Conservation (phyloP, 2,329 filamentous ascomycete genomes). For the Talaromyces islandicus region DNA sequence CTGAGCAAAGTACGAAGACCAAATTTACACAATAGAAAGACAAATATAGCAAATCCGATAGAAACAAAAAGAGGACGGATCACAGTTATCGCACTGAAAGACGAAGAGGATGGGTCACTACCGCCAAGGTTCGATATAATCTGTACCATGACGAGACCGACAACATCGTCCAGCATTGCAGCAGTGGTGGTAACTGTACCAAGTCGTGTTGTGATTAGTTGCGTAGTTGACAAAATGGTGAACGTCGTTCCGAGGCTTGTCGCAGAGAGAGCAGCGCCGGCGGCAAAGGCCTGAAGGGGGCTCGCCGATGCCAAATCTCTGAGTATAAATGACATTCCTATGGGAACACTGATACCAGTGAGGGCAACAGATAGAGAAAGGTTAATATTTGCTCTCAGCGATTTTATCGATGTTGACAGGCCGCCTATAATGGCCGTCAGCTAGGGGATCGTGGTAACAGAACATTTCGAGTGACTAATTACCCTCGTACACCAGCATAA, state of each 20-base stretch:
- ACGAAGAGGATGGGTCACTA: slow-evolving; percentile 11
- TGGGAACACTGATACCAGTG: slow-evolving; percentile 60
- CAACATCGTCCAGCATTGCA: slow-evolving; percentile 77
- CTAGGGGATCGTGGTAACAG: not conserved
- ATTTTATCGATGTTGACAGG: slow-evolving; percentile 48
- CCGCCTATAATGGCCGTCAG: slow-evolving; percentile 29
- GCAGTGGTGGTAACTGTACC: slow-evolving; percentile 63
- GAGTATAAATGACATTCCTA: slow-evolving; percentile 60
- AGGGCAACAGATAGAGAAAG: slow-evolving; percentile 59
- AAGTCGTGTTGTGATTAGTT: slow-evolving; percentile 48
- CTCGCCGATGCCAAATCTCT: slow-evolving; percentile 43
- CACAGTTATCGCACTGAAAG: slow-evolving; percentile 37
- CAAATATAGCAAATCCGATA: slow-evolving; percentile 24
- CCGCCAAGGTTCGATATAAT: slow-evolving; percentile 62
- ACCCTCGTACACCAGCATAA: slow-evolving; percentile 68
- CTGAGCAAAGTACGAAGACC: not conserved
- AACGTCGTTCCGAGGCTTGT: slow-evolving; percentile 70
- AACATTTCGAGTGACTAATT: not conserved
- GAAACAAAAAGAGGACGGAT: slow-evolving; percentile 49
- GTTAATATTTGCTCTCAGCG: slow-evolving; percentile 54
- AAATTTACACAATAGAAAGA: slow-evolving; percentile 22
- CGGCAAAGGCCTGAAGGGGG: slow-evolving; percentile 60
- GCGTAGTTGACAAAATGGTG: slow-evolving; percentile 57
- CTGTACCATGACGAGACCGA: slow-evolving; percentile 70
- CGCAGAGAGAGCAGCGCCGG: slow-evolving; percentile 67